Evolutionary conservation across 2,329 filamentous ascomycete genomes (phyloP), one percentile per base, ranked within the genome.

Genomic region (Fusarium armeniacum): DNA sequence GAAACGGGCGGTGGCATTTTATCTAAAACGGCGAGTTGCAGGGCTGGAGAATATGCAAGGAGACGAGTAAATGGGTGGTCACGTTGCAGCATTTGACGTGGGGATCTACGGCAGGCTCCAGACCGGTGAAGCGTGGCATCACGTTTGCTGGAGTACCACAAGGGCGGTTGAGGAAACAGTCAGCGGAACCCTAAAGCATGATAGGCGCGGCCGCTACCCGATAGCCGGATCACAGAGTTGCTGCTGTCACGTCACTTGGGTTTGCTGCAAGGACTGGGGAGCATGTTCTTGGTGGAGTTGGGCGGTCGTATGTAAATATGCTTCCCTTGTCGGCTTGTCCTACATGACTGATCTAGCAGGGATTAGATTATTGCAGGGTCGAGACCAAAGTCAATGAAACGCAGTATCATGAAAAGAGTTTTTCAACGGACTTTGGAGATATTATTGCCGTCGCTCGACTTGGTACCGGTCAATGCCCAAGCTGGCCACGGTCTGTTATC

Each of bases 51-150:
- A 35, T 28, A 72, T 33, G 62, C 65, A 68, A 55, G 52, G 58
- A 62, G 55, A 56, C 40, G 24, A 41, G 44, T 22, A 59, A 57
- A 55, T 45, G 44, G 46, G 58, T 54, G 61, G 58, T 71, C 67
- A 67, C 64, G 55, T 67, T 62, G 60, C 56, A 63, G 50, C 30
- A 30, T 51, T 65, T 65, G 59, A 61, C 71, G 61, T 64, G 60
- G 58, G 65, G 61, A 71, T 72, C 52, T 66, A 67, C 63, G 66
- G 63, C 62, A 63, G 52, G 69, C 64, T 64, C 69, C 67, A 57
- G 69, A 75, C 73, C 73, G 73, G 73, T 75, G 60, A 75, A 60
- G 59, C 55, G 63, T 62, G 62, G 67, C 67, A 65, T 71, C 55
- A 33, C 46, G 58, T 62, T 49, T 71, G 38, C 58, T 62, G 41